phyloP scores from a whole-genome alignment of 352 stramenopile species.

The Blastocystis hominis region DNA sequence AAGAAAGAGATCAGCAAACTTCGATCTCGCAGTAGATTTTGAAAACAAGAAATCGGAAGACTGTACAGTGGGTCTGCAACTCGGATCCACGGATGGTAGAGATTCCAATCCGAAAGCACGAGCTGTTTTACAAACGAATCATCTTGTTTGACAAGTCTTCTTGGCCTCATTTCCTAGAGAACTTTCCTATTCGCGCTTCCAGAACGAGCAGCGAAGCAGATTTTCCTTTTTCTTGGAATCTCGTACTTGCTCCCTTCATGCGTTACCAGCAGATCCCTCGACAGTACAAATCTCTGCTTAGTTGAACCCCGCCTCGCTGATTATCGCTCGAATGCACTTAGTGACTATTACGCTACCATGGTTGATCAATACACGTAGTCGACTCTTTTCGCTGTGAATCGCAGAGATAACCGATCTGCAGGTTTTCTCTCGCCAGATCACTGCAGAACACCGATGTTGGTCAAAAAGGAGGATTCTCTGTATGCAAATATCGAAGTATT shows the following conservation, averaged over 20 bases:
- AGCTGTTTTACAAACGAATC: background rate
- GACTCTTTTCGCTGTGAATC: background rate
- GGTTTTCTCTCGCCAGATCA: slow-evolving; percentile 50
- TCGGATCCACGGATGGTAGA: background rate
- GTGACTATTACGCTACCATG: slow-evolving; percentile 13
- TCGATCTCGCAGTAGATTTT: background rate
- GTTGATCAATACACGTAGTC: background rate
- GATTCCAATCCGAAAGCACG: background rate
- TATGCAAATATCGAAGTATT: slow-evolving; percentile 36
- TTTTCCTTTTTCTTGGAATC: slow-evolving; percentile 15
- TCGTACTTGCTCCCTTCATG: background rate
- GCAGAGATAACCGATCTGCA: background rate
- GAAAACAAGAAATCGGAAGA: background rate
- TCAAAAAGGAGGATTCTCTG: slow-evolving; percentile 3
- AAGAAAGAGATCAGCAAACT: background rate
- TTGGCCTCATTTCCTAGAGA: background rate
- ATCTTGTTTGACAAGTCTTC: background rate
- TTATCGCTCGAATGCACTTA: background rate
- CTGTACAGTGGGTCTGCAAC: background rate
- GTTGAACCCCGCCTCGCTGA: background rate
- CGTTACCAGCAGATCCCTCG: background rate
- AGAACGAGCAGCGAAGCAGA: background rate
- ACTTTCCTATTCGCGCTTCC: background rate
- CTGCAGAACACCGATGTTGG: slow-evolving; percentile 25
- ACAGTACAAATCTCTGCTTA: slow-evolving; percentile 25